Evolutionary conservation across 2,329 filamentous ascomycete genomes (phyloP).

Genomic region (Cryphonectria parasitica): DNA sequence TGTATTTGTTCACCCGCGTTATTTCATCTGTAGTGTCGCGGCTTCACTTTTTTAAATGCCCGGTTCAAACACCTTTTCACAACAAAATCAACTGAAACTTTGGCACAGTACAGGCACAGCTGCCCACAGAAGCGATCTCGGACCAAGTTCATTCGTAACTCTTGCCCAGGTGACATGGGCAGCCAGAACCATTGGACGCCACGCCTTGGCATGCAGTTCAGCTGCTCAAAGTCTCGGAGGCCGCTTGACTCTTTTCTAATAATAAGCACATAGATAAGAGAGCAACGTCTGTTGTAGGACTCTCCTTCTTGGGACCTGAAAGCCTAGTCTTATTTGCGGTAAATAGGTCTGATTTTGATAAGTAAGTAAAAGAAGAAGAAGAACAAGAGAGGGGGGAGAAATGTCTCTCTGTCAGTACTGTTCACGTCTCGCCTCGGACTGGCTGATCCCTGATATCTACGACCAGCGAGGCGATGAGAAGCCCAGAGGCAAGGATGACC

Average conservation of each 20-base stretch:
- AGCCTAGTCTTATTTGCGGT: background rate
- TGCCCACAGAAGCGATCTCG: background rate
- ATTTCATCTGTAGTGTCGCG: background rate
- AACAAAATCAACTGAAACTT: background rate
- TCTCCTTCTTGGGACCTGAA: background rate
- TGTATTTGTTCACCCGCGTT: background rate
- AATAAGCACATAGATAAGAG: background rate
- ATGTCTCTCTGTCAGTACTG: conserved; percentile 5
- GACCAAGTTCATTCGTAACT: background rate
- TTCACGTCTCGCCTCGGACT: conserved; percentile 3
- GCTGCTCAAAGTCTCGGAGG: background rate
- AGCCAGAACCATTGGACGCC: background rate
- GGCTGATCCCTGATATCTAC: conserved; percentile 8
- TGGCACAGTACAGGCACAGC: background rate
- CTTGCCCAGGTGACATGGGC: background rate
- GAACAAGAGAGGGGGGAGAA: background rate
- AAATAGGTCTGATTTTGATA: background rate
- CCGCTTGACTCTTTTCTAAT: background rate
- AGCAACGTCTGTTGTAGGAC: background rate
- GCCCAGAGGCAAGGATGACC: background rate
- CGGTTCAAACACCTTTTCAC: background rate
- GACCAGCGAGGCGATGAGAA: background rate
- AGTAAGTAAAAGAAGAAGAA: background rate
- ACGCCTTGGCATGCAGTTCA: conserved; percentile 1
- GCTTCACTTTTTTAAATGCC: background rate